Evolutionary conservation across 768 basidiomycete genomes (phyloP).

Genomic region (Serpula lacrymans): DNA sequence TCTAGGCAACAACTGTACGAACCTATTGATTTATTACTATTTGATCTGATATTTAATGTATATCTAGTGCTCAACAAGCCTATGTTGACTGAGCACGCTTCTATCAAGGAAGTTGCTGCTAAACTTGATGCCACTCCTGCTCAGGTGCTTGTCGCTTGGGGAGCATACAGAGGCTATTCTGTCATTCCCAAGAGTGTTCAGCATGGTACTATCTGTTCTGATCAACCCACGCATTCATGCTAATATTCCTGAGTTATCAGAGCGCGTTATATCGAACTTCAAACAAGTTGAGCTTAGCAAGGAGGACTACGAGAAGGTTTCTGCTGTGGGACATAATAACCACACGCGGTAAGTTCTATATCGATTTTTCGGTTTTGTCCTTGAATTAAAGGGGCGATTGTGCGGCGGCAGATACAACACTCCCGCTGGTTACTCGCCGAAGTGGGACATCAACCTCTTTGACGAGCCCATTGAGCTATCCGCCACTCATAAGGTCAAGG

Average conservation of each 20-base stretch:
- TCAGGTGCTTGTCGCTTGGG: constrained; percentile 85
- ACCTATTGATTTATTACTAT: not conserved
- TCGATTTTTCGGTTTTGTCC: not conserved
- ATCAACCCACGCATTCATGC: not conserved
- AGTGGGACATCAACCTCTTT: constrained; percentile 76
- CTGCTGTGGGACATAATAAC: constrained; percentile 37
- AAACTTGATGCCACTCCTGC: constrained; percentile 65
- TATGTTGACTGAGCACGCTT: constrained; percentile 64
- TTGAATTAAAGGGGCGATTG: not conserved
- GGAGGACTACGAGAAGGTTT: constrained; percentile 59
- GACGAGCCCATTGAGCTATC: constrained; percentile 54
- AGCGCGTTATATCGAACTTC: constrained; percentile 75
- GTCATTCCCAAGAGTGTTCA: constrained; percentile 85
- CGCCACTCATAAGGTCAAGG: constrained; percentile 29
- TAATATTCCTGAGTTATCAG: constrained; percentile 19
- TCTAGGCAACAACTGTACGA: constrained; percentile 75
- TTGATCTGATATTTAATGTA: constrained; percentile 1
- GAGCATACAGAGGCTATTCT: constrained; percentile 65
- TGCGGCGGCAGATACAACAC: constrained; percentile 44
- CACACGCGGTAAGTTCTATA: constrained; percentile 26
- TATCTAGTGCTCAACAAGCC: constrained; percentile 54
- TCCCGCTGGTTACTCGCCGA: constrained; percentile 53
- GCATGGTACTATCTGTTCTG: constrained; percentile 34
- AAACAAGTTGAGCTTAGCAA: constrained; percentile 64
- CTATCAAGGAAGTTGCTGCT: constrained; percentile 60